Conservation (phyloP, 2,329 filamentous ascomycete species). For the Laburnicola sp. region DNA sequence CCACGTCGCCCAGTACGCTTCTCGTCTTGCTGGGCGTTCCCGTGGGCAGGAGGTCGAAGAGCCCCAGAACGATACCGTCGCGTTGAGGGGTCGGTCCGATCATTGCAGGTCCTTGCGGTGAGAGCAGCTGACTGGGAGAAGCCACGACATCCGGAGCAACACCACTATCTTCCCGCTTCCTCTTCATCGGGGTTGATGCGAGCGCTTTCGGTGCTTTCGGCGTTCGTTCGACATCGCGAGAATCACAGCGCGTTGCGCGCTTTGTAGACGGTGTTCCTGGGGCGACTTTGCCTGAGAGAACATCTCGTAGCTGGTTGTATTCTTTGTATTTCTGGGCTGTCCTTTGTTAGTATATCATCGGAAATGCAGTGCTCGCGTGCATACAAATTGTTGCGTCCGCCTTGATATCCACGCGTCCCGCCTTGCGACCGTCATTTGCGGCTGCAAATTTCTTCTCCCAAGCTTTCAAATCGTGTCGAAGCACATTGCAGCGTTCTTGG, state of each 20-base stretch:
- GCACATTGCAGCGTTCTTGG: conserved; percentile 77
- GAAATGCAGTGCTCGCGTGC: conserved; percentile 19
- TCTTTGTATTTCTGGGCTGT: conserved; percentile 74
- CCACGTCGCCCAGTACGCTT: conserved; percentile 34
- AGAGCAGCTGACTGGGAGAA: conserved; percentile 23
- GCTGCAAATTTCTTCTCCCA: conserved; percentile 73
- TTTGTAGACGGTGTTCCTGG: conserved; percentile 41
- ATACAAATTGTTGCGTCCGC: conserved; percentile 70
- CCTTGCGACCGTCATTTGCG: conserved; percentile 67
- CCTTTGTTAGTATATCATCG: conserved; percentile 15
- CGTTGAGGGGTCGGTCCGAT: conserved; percentile 80
- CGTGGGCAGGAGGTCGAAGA: conserved; percentile 72
- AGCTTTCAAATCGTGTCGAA: conserved; percentile 71
- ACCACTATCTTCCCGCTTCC: conserved; percentile 31
- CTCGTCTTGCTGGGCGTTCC: conserved; percentile 48
- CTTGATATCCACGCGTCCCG: conserved; percentile 75
- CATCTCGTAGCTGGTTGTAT: conserved; percentile 65
- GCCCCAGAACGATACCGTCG: conserved; percentile 73
- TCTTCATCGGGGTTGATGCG: conserved; percentile 36
- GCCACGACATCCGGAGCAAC: conserved; percentile 16
- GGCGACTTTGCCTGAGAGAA: conserved; percentile 29
- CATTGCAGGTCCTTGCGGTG: conserved; percentile 37
- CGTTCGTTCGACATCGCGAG: conserved; percentile 28
- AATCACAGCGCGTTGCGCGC: conserved; percentile 23
- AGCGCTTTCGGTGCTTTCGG: conserved; percentile 27